Base-by-base conservation (phyloP, 768 basidiomycete genomes). In the Suillus paluster region DNA sequence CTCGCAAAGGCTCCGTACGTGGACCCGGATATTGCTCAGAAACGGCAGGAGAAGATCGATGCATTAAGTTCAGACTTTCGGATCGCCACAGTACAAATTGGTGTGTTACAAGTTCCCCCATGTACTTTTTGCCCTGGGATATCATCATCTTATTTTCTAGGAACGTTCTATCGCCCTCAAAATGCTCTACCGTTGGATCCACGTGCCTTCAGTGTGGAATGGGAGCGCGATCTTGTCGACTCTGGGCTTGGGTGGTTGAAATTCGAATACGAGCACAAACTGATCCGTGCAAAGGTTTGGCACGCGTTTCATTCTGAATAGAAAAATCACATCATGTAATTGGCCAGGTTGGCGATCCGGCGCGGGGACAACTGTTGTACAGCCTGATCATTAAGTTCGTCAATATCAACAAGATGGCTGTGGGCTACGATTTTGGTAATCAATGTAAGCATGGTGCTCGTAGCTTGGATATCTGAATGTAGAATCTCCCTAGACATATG, bases 131-230 rank as follows among this genome's bases (percentile, higher is more conserved):
- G 21, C 34, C 15, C 38, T 50, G 30, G 30, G 39, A 21, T 64
- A 33, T 8, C 25, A 46, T 54, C 39, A 50, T 55, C 23, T 12
- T 27, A 17, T 33, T 27, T 15, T 25, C 36, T 27, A 75, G 74
- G 74, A 11, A 64, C 56, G 7, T 76, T 73, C 38, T 76, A 77
- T 60, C 70, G 66, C 14, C 66, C 73, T 2, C 30, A 21, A n/a
- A 52, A 36, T 44, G 67, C 72, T 27, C 30, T 64, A 9, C 75
- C 69, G 9, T 73, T 73, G 48, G 67, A 67, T 19, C 72, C 80
- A 19, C 83, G 86, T 10, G 77, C 80, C 3, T 94, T 90, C 70
- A 92, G 90, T 0, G 75, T 86, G 5, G 92, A 94, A 73, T 91
- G 86, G 83, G 84, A 89, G 59, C 74, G 80, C 44, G 76, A 84